Evolutionary conservation across 2,329 filamentous ascomycete genomes (phyloP).

Genomic region (Fusarium longipes): DNA sequence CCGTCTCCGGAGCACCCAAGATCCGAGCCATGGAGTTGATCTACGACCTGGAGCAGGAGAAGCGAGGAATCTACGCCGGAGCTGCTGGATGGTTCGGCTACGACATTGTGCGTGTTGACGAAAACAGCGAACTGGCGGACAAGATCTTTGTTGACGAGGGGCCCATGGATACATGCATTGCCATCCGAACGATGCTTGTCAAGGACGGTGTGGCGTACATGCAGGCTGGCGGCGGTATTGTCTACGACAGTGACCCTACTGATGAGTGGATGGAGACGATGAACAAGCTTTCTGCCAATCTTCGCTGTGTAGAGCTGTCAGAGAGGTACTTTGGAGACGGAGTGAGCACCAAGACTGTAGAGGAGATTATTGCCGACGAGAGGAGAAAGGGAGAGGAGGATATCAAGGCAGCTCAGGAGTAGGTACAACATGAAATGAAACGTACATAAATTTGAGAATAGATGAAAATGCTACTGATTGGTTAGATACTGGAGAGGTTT

Average conservation of each 20-base stretch:
- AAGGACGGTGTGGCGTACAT: conserved; percentile 93
- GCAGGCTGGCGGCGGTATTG: conserved; percentile 89
- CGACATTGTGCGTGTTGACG: conserved; percentile 73
- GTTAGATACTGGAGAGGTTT: not conserved
- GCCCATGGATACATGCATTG: conserved; percentile 88
- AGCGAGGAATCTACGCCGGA: conserved; percentile 93
- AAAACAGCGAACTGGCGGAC: conserved; percentile 54
- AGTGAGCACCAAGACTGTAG: conserved; percentile 42
- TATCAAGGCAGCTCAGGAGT: conserved; percentile 33
- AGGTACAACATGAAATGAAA: not conserved
- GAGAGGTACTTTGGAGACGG: conserved; percentile 46
- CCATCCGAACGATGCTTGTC: conserved; percentile 90
- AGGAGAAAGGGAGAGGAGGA: conserved; percentile 46
- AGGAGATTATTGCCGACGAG: conserved; percentile 45
- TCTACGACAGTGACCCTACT: conserved; percentile 91
- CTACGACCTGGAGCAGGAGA: conserved; percentile 91
- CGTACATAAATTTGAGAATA: not conserved
- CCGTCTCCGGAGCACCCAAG: conserved; percentile 94
- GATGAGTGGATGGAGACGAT: conserved; percentile 95
- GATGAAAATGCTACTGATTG: not conserved
- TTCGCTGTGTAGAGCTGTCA: conserved; percentile 46
- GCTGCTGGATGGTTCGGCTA: conserved; percentile 98
- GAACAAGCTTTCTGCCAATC: conserved; percentile 80
- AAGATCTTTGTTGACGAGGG: conserved; percentile 67
- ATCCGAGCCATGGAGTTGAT: conserved; percentile 98